These are phyloP conservation scores for Pleodorina starrii DNA, from an alignment of 139 green algal species.

Conservation along the genomic window DNA sequence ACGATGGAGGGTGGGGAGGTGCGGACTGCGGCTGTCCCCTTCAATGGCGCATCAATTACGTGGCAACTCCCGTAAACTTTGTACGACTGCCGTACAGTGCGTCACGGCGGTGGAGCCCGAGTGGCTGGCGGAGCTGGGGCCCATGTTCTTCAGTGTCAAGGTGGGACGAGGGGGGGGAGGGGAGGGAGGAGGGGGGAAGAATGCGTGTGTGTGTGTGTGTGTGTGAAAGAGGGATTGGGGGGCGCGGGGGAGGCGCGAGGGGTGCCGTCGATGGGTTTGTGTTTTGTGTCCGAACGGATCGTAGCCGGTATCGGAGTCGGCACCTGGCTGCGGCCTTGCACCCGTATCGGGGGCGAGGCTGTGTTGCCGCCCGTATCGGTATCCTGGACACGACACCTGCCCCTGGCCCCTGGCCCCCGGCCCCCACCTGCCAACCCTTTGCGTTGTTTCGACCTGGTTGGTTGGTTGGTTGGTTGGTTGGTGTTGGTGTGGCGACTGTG, in stretches of 20 bases:
- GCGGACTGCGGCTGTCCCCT: no score
- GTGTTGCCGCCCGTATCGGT: no score
- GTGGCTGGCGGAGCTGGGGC: constrained; percentile 97
- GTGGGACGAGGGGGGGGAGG: constrained; percentile 41
- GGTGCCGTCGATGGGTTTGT: no score
- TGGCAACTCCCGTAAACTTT: no score
- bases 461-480: background rate
- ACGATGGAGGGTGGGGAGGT: no score
- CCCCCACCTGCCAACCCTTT: no score
- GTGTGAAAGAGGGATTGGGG: background rate
- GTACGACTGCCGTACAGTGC: constrained; percentile 84
- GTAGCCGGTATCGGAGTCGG: background rate
- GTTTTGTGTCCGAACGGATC: background rate
- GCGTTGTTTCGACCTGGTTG: background rate
- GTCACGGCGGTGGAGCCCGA: constrained; percentile 97
- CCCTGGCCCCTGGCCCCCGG: no score
- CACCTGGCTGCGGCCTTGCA: background rate
- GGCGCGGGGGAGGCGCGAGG: background rate
- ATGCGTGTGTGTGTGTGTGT: background rate
- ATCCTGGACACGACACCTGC: no score
- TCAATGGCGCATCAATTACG: no score
- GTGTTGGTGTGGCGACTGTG: background rate
- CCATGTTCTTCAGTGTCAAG: constrained; percentile 99
- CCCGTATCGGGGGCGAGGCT: no score
- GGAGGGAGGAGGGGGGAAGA: no score